Conservation (phyloP, 1,284 basidiomycete genomes). For the Ustilago sp. region DNA sequence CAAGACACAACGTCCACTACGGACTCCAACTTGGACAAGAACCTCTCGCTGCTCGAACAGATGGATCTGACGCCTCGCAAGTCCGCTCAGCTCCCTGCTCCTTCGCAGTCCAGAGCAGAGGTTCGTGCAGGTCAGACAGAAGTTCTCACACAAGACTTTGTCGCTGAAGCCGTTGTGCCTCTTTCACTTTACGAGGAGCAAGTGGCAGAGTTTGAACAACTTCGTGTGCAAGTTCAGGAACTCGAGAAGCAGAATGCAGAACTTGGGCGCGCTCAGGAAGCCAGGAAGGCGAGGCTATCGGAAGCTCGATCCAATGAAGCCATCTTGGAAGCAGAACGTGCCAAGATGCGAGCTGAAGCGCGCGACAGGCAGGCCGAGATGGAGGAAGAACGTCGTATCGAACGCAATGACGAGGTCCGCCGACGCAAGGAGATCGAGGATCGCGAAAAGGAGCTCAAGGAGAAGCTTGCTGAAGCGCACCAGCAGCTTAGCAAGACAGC, state of each 20-base stretch:
- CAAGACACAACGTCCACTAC: constrained; percentile 7
- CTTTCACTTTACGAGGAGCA: constrained; percentile 68
- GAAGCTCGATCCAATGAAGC: constrained; percentile 47
- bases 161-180: constrained; percentile 53
- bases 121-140: constrained; percentile 28
- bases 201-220: constrained; percentile 65
- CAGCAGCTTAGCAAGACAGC: constrained; percentile 71
- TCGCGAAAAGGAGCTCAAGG: constrained; percentile 42
- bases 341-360: constrained; percentile 73
- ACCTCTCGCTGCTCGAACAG: constrained; percentile 68
- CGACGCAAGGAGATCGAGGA: constrained; percentile 56
- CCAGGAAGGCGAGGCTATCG: constrained; percentile 34
- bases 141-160: constrained; percentile 43
- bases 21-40: constrained; percentile 70
- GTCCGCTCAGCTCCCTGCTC: constrained; percentile 40
- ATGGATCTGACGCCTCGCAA: constrained; percentile 56
- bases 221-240: constrained; percentile 60
- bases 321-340: constrained; percentile 67
- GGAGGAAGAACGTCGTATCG: constrained; percentile 58
- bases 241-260: constrained; percentile 53
- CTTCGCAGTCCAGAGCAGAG: constrained; percentile 45
- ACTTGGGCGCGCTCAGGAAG: constrained; percentile 45
- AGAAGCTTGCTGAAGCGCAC: constrained; percentile 54
- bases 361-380: constrained; percentile 73
- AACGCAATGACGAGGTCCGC: constrained; percentile 61